Evolutionary conservation across 2,329 filamentous ascomycete species (phyloP), one percentile per base, ranked within the genome.

Genomic region (Colletotrichum caudatum): DNA sequence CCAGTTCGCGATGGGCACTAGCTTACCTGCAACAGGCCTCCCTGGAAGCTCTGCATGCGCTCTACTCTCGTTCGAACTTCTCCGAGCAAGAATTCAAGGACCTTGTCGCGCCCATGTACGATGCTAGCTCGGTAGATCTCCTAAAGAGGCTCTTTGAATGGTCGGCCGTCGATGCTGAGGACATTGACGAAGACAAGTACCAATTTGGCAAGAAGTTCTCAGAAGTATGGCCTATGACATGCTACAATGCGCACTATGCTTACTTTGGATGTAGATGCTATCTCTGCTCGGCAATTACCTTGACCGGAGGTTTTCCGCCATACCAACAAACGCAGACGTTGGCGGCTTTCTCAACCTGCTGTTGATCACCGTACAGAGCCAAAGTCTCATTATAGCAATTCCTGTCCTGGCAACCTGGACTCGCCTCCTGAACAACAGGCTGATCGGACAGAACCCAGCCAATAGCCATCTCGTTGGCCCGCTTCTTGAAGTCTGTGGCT

Each of bases 151-250:
- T 97, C 16, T 94, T 94, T 76, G 89, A 92, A 73, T 96, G 93
- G 93, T 93, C 94, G 5, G 82, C 90, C 14, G 91, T 95, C 54
- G 92, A 94, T 74, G 89, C 94, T 3, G 89, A 93, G 71, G 92
- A 97, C 76, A 90, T 97, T 70, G 93, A 98, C 75, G 94, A 97
- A 77, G 92, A 94, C 77, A 97, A 94, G 79, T 98, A 99, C 79
- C 90, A 94, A 66, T 90, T 98, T 75, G 91, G 93, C 51, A 98
- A 98, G 84, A 98, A 97, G 81, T 89, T 98, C 58, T 94, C 95
- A 1, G 96, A 99, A 88, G 93, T 94, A 33, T 58, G 44, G 7
- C 35, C 14, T 9, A 26, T 23, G 12, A 20, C 20, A 39, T 23
- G 11, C 20, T n/a, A n/a, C 23, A 29, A n/a, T 5, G 29, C 6